Percentiles rank a stretch among this genome's conserved stretches.
These are phyloP conservation scores for Prunus padus DNA, from an alignment of 306 rosid species.

Conservation along the genomic window DNA sequence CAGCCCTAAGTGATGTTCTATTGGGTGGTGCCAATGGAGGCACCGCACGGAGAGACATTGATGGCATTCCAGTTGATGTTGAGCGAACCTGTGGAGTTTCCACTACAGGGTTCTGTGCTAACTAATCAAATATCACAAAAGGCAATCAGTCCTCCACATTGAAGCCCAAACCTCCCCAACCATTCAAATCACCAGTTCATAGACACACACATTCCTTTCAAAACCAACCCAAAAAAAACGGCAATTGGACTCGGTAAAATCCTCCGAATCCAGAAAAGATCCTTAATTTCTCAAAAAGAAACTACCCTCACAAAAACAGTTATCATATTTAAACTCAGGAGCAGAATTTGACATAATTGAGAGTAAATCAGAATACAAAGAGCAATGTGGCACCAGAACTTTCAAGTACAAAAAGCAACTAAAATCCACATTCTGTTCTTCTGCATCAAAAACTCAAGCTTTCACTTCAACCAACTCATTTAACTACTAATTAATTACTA, in stretches of 20 bases:
- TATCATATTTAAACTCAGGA: not conserved
- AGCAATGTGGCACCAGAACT: slow-evolving; percentile 3
- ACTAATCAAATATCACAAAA: slow-evolving; percentile 39
- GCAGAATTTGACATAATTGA: not conserved
- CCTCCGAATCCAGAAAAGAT: not conserved
- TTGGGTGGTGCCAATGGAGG: slow-evolving; percentile 49
- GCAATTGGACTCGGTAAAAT: not conserved
- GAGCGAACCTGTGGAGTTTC: slow-evolving; percentile 46
- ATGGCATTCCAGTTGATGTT: slow-evolving; percentile 51
- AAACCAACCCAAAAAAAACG: not conserved
- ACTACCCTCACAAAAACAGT: too few species aligned
- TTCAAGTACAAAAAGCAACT: not conserved
- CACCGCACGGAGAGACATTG: slow-evolving; percentile 40
- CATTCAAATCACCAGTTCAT: not conserved
- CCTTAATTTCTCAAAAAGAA: too few species aligned
- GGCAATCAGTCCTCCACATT: slow-evolving; percentile 25
- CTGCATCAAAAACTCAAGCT: slow-evolving; percentile 1
- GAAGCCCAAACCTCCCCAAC: slow-evolving; percentile 7
- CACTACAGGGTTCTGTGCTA: slow-evolving; percentile 50
- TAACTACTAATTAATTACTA: not conserved
- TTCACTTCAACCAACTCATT: not conserved
- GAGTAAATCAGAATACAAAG: not conserved
- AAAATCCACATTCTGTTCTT: slow-evolving; percentile 4
- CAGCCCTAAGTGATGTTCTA: slow-evolving; percentile 50
- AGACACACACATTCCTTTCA: not conserved